Base-by-base conservation (phyloP, 345 rosid species). In the Ceriops decandra region DNA sequence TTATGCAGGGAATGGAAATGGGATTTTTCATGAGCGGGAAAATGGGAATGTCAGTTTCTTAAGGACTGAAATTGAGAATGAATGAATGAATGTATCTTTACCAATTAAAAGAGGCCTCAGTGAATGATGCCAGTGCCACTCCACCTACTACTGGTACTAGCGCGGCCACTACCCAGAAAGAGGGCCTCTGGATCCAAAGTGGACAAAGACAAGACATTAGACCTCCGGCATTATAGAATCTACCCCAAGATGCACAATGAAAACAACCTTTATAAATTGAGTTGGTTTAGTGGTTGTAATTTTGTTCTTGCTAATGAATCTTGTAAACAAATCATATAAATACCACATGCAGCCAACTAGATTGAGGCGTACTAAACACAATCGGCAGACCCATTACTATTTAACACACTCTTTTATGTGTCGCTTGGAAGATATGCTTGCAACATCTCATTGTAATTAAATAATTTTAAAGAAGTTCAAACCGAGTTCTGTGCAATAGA, bases 101-200 rank as follows among this genome's bases (percentile, higher is more conserved):
- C 97, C 96, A 89, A 67, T 90, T 86, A 72, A 93, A 93, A 68
- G 96, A 85, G 72, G 90, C 57, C 72, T 86, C 96, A 1, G 96
- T 84, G 76, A 88, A 74, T 49, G 98, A 91, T 67, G 98, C 92
- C 76, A 93, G 76, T 19, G 85, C 92, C 22, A 93, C 98, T 80
- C 98, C 97, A 33, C 85, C 89, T 0, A 85, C 96, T 63, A 91
- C 81, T 46, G 97, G 96, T 24, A 89, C 27, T 42, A 93, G 82
- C 9, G 97, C 85, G 63, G 84, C 61, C 54, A 85, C 75, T 30
- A 82, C 74, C 92, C 88, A 85, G 24, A 85, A 20, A 32, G 80
- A 83, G 8, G 98, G 96, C 75, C 74, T 80, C 97, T 93, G 83
- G 35, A 28, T 70, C 74, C 35, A 77, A 1, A 52, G 5, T 52